Percentiles rank a stretch among this genome's conserved stretches.
These are phyloP conservation scores for Xylariaceae sp. DNA, from an alignment of 2,329 filamentous ascomycete species.

Conservation along the genomic window DNA sequence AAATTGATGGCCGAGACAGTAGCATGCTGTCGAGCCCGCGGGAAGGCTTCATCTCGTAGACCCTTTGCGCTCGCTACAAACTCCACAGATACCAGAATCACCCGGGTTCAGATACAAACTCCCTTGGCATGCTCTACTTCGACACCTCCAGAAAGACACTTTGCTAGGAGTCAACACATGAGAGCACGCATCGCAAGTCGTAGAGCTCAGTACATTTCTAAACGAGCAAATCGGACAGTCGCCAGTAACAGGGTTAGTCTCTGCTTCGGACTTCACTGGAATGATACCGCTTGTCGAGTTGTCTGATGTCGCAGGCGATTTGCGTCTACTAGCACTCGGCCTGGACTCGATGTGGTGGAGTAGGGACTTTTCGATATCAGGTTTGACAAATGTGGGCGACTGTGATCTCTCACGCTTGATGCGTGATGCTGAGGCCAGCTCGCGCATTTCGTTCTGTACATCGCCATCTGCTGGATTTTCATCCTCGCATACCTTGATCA, in stretches of 20 bases:
- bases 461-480: slow-evolving; percentile 65
- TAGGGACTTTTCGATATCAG: slow-evolving; percentile 14
- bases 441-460: slow-evolving; percentile 68
- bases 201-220: slow-evolving; percentile 58
- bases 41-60: slow-evolving; percentile 23
- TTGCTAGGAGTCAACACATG: slow-evolving; percentile 68
- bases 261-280: slow-evolving; percentile 4
- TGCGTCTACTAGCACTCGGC: slow-evolving; percentile 15
- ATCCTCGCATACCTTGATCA: slow-evolving; percentile 79
- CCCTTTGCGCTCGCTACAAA: slow-evolving; percentile 61
- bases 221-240: slow-evolving; percentile 73
- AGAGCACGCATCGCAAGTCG: slow-evolving; percentile 72
- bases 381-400: slow-evolving; percentile 20
- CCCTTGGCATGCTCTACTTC: slow-evolving; percentile 59
- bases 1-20: no score
- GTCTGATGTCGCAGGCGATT: not conserved
- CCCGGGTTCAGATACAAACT: slow-evolving; percentile 71
- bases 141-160: slow-evolving; percentile 70
- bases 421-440: slow-evolving; percentile 57
- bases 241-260: slow-evolving; percentile 22
- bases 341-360: slow-evolving; percentile 10
- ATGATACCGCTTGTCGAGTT: not conserved
- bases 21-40: slow-evolving; percentile 1
- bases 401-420: slow-evolving; percentile 32
- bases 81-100: slow-evolving; percentile 72